Base-by-base conservation (phyloP, 805 yeast genomes). In the Hanseniaspora valbyensis region DNA sequence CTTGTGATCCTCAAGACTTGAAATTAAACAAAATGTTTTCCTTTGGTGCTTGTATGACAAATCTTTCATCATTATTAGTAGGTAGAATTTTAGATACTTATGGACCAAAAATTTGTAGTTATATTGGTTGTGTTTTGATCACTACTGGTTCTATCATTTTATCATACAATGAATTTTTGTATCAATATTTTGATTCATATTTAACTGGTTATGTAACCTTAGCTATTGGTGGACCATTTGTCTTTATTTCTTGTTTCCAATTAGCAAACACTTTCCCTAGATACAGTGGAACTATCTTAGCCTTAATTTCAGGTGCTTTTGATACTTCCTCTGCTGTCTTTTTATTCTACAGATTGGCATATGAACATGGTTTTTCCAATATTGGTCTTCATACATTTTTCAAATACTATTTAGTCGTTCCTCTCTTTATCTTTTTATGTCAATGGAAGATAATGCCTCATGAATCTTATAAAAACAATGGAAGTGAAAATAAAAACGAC, bases 141-240 rank as follows among this genome's bases (percentile, higher is more conserved):
- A 67, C 75, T 12, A 12, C 70, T 3, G 95, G 89, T 1, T 65
- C 89, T 0, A 56, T 59, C 21, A 54, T 59, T 12, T 45, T 62
- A 7, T 44, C 53, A n/a, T 19, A 40, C 34, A 48, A 32, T 24
- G 16, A 32, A 19, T 25, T 26, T 25, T 33, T 48, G 18, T 25
- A 32, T 25, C 45, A 50, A 14, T 56, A 56, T 44, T 56, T 75
- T 40, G 96, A 88, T 63, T 78, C 81, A 2, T 88, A 83, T 63
- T 63, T 86, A 34, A 52, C 66, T 8, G 97, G 96, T 0, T 90
- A 85, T 63, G 69, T 82, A 2, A 64, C 76, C 14, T 69, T 89
- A 22, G 96, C 96, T 0, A 69, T 87, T 52, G 95, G 95, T 6
- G 96, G 97, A 4, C 97, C 97, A 9, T 88, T 89, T 67, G 89